phyloP scores from a whole-genome alignment of 768 basidiomycete species.

The Tricholoma sp. region DNA sequence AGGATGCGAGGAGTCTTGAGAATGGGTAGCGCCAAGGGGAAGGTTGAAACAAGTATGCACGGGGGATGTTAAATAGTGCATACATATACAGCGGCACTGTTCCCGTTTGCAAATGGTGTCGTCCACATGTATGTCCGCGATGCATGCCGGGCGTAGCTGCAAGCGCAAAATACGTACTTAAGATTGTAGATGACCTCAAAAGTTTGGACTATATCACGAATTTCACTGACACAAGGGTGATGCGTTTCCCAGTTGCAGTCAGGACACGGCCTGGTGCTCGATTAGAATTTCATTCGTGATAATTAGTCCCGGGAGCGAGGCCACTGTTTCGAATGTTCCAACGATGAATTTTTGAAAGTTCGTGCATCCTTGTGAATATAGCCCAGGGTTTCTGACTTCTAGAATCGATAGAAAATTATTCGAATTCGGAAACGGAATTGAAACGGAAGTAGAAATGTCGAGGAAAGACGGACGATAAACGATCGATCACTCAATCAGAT shows the following conservation, averaged over 20 bases:
- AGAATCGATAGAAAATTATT: not conserved
- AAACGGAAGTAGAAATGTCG: not conserved
- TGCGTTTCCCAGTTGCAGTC: not conserved
- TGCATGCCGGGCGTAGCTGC: slow-evolving; percentile 3
- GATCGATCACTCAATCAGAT: slow-evolving; percentile 5
- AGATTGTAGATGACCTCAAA: not conserved
- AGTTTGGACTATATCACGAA: not conserved
- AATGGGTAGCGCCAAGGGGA: slow-evolving; percentile 9
- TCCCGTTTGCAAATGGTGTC: not conserved
- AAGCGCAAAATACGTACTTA: slow-evolving; percentile 3
- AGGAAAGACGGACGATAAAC: not conserved
- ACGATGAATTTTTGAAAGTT: not conserved
- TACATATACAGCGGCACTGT: not conserved
- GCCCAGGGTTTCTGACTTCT: not conserved
- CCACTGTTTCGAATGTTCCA: not conserved
- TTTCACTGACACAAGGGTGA: not conserved
- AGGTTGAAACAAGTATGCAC: slow-evolving; percentile 8
- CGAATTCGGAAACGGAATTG: not conserved
- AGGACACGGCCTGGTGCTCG: not conserved
- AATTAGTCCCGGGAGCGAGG: not conserved
- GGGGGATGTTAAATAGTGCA: slow-evolving; percentile 12
- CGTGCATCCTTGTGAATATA: not conserved
- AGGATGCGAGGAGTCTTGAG: not conserved
- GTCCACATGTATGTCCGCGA: slow-evolving; percentile 14
- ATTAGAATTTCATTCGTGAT: not conserved